A percentile compares a stretch with the other conserved stretches of the same genome.
Evolutionary conservation across 202 grass and related monocot species (phyloP).

Genomic region (Hordeum pubiflorum): DNA sequence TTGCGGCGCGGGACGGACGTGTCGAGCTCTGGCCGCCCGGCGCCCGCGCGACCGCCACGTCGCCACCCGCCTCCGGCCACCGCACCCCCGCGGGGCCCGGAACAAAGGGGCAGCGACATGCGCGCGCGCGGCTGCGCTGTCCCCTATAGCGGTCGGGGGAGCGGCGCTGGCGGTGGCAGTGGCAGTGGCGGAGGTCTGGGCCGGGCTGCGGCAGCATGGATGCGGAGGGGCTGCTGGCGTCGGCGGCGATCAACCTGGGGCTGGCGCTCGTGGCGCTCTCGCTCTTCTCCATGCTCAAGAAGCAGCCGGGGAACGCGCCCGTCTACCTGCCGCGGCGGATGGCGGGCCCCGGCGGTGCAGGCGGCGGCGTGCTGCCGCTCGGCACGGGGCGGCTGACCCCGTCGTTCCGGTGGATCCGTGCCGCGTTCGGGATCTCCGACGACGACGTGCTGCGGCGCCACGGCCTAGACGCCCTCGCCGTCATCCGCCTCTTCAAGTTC

Average conservation of each 20-base stretch:
- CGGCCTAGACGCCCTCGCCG: conserved; percentile 66
- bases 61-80: conserved; percentile 23
- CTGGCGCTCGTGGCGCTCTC: conserved; percentile 65
- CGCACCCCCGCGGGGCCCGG: not conserved
- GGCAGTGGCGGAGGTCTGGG: not conserved
- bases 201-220: conserved; percentile 32
- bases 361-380: conserved; percentile 28
- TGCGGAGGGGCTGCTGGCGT: conserved; percentile 51
- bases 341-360: not conserved
- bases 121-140: not conserved
- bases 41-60: conserved; percentile 27
- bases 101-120: not conserved
- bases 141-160: not conserved
- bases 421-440: conserved; percentile 60
- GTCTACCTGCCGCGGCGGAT: conserved; percentile 57
- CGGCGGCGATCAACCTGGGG: conserved; percentile 68
- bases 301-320: conserved; percentile 61
- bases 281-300: conserved; percentile 81
- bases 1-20: conserved; percentile 12
- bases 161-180: not conserved
- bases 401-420: conserved; percentile 55
- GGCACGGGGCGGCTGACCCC: conserved; percentile 35
- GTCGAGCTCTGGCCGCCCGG: not conserved
- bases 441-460: conserved; percentile 48
- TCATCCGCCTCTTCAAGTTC: conserved; percentile 77